These are phyloP conservation scores for Dictyostelium intermedium DNA, from an alignment of 78 protist species.

Conservation along the genomic window DNA sequence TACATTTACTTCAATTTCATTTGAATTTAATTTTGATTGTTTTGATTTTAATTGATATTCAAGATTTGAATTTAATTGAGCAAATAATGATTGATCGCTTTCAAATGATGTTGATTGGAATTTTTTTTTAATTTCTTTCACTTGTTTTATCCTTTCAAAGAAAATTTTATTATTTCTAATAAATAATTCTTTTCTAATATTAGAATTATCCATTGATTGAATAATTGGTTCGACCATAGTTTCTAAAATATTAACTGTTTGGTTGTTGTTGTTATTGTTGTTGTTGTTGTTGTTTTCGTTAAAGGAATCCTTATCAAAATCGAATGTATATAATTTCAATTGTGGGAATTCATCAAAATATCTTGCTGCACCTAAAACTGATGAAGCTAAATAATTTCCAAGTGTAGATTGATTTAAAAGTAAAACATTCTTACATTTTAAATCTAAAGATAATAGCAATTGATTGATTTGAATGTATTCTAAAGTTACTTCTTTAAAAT, in stretches of 20 bases:
- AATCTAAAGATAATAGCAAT: neutral
- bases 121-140: too few relatives aligned
- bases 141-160: too few relatives aligned
- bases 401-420: neutral
- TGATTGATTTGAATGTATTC: conserved; percentile 35
- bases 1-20: conserved; percentile 13
- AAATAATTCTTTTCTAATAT: neutral
- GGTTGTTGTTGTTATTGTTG: too few relatives aligned
- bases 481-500: neutral
- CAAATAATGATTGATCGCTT: too few relatives aligned
- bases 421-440: neutral
- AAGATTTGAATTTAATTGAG: too few relatives aligned
- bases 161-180: too few relatives aligned
- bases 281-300: too few relatives aligned
- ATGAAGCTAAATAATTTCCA: neutral
- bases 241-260: too few relatives aligned
- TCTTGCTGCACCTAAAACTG: neutral
- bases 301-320: neutral
- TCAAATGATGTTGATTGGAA: neutral
- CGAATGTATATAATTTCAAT: neutral
- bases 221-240: too few relatives aligned
- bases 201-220: neutral
- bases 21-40: too few relatives aligned
- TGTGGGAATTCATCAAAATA: neutral
- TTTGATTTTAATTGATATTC: neutral